Conservation (phyloP, 2,329 filamentous ascomycete genomes). For the Trichoderma sp. region DNA sequence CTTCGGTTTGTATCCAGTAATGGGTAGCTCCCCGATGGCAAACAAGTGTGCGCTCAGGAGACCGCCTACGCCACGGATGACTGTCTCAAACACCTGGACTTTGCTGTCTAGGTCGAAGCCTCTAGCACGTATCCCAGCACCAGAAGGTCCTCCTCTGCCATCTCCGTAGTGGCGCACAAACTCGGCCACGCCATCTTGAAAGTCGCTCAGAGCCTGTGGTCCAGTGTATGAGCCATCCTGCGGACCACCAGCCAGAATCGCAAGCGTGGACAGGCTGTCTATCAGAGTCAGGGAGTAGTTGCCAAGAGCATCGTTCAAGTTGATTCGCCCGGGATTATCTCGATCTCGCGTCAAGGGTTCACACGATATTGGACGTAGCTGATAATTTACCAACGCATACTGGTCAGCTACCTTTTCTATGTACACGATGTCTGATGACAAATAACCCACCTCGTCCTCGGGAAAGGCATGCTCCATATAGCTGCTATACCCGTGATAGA, state of each 20-base stretch:
- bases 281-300: constrained; percentile 97
- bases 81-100: constrained; percentile 97
- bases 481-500: constrained; percentile 95
- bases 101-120: constrained; percentile 97
- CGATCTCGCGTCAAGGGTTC: constrained; percentile 80
- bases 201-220: constrained; percentile 62
- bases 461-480: constrained; percentile 95
- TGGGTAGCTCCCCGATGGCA: constrained; percentile 85
- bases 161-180: constrained; percentile 86
- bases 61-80: constrained; percentile 89
- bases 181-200: constrained; percentile 75
- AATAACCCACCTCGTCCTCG: constrained; percentile 72
- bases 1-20: constrained; percentile 69
- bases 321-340: constrained; percentile 75
- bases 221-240: constrained; percentile 40
- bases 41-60: constrained; percentile 92
- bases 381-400: not conserved
- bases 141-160: constrained; percentile 67
- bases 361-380: constrained; percentile 86
- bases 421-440: not conserved
- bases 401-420: not conserved
- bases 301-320: constrained; percentile 91
- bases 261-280: constrained; percentile 91
- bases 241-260: constrained; percentile 80
- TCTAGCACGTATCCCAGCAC: constrained; percentile 69